Base-by-base conservation (phyloP, 148 eudicot genomes). In the Arbutus unedo region DNA sequence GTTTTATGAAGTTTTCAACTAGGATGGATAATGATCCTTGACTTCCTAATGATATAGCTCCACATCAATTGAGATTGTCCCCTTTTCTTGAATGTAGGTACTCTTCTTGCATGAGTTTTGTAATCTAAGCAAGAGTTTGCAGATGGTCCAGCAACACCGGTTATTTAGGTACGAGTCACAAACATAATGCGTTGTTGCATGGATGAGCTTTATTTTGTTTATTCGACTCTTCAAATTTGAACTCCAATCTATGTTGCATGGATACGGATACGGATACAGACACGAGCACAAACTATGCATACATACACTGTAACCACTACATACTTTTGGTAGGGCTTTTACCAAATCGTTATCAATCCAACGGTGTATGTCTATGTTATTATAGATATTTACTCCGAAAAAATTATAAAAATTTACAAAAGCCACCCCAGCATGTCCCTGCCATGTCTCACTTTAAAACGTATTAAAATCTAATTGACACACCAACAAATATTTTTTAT, bases 101-200 rank as follows among this genome's bases (percentile, higher is more conserved):
- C 85, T 75, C 60, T 97, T 97, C 89, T 84, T 97, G 96, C 93
- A 89, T 10, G 99, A 97, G 88, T 97, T 94, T 83, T 97, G 97
- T 85, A 89, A 91, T 71, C 84, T 93, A 86, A 94, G 97, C 88
- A 97, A 94, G 93, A 94, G 98, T 85, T 87, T 97, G 86, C 99
- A 93, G 88, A 88, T 91, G 96, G 98, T 89, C 68, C 98, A 97
- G 83, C 99, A 94, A 85, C 93, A 85, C 76, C 93, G 96, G 79
- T 88, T 97, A 72, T 94, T 88, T 84, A 91, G 98, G 99, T 97
- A 90, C 70, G 89, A n/a, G 59, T 56, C 5, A 3, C 21, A 45
- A 19, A 25, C 44, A 67, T 64, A 48, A 25, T 57, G 11, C n/a
- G 1, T 57, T 44, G 57, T 53, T 47, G 9, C 44, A 5, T 38